These are phyloP conservation scores for Cladosporium phlei DNA, from an alignment of 2,329 filamentous ascomycete species.

Conservation along the genomic window DNA sequence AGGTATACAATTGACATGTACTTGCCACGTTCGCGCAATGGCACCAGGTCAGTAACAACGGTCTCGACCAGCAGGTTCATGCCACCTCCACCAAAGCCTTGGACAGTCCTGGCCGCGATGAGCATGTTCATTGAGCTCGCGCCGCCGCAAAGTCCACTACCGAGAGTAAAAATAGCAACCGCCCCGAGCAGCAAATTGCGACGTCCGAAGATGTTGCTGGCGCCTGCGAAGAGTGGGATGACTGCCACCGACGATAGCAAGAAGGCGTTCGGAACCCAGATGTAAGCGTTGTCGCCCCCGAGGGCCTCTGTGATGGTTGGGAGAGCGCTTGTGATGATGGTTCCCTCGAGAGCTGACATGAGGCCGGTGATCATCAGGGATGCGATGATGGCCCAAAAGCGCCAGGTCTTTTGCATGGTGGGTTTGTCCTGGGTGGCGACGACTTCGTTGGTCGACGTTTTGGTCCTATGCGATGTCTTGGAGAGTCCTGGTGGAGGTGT, in stretches of 20 bases:
- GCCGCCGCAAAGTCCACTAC: conserved; percentile 50
- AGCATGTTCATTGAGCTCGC: conserved; percentile 43
- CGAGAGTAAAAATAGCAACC: conserved; percentile 47
- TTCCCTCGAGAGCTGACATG: conserved; percentile 35
- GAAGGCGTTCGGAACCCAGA: conserved; percentile 36
- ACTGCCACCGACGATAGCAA: conserved; percentile 23
- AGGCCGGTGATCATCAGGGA: conserved; percentile 27
- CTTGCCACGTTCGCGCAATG: conserved; percentile 44
- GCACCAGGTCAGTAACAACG: conserved; percentile 49
- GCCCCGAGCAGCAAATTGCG: conserved; percentile 34
- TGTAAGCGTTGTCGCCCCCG: conserved; percentile 30
- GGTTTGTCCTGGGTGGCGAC: not conserved
- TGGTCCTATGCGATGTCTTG: not conserved
- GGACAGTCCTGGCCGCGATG: conserved; percentile 50
- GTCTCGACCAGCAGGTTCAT: conserved; percentile 45
- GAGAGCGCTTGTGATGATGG: conserved; percentile 39
- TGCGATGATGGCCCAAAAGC: conserved; percentile 30
- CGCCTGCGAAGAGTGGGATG: conserved; percentile 13
- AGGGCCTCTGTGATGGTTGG: conserved; percentile 37
- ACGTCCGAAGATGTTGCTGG: conserved; percentile 17
- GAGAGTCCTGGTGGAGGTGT: not conserved
- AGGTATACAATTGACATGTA: conserved; percentile 38
- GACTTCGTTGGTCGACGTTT: not conserved
- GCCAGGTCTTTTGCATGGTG: conserved; percentile 2
- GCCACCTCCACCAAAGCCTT: conserved; percentile 49